phyloP scores from a whole-genome alignment of 2,329 filamentous ascomycete species.

The Davidsoniella eucalypti region DNA sequence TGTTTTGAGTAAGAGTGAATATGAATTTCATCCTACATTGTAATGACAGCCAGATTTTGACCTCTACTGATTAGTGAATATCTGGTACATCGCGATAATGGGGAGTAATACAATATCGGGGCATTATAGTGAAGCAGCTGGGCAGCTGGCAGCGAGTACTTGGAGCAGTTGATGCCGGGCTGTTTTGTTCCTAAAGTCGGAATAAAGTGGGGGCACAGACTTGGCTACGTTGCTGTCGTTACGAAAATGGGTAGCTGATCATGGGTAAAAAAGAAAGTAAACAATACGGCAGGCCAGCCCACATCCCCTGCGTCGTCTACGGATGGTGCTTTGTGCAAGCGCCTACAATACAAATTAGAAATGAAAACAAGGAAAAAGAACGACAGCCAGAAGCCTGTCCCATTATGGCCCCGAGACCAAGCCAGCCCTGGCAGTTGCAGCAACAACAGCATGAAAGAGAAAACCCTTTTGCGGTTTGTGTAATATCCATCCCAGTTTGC shows the following conservation, averaged over 20 bases:
- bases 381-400: too few species aligned
- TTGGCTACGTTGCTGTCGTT: slow-evolving; percentile 1
- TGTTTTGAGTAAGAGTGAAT: slow-evolving; percentile 24
- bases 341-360: too few species aligned
- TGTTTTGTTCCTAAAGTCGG: background rate
- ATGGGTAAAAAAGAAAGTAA: background rate
- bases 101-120: too few species aligned
- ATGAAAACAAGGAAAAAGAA: background rate
- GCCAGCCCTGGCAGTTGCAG: background rate
- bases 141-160: too few species aligned
- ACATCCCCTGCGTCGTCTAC: too few species aligned
- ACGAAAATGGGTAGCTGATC: background rate
- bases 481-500: background rate
- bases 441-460: background rate
- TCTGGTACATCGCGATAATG: too few species aligned
- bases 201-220: background rate
- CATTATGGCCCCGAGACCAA: background rate
- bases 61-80: too few species aligned
- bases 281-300: background rate
- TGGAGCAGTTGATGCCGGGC: background rate
- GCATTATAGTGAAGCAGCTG: too few species aligned
- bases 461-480: background rate
- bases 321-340: too few species aligned
- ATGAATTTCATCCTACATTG: background rate
- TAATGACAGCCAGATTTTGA: too few species aligned